These are phyloP conservation scores for Microsporum canis DNA, from an alignment of 2,329 filamentous ascomycete genomes.

Conservation along the genomic window DNA sequence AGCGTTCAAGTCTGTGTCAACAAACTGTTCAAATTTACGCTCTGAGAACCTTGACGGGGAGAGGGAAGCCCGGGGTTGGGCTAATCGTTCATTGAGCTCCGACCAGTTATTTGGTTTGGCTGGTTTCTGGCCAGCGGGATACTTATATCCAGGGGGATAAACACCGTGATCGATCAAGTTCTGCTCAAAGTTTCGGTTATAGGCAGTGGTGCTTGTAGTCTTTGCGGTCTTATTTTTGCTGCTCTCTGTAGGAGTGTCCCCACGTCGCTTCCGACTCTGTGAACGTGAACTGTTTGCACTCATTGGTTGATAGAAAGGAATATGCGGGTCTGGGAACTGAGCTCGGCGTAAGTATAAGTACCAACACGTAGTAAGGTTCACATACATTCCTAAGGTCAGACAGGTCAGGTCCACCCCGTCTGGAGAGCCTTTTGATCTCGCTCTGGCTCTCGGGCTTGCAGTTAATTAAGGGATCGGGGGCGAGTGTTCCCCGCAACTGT, in stretches of 20 bases:
- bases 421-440: conserved; percentile 8
- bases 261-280: background rate
- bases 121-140: conserved; percentile 17
- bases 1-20: conserved; percentile 18
- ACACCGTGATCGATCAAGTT: conserved; percentile 14
- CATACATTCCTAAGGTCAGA: conserved; percentile 13
- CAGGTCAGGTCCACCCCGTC: conserved; percentile 10
- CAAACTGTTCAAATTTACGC: conserved; percentile 21
- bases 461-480: background rate
- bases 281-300: background rate
- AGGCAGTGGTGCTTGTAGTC: conserved; percentile 12
- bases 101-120: conserved; percentile 23
- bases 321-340: background rate
- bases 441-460: background rate
- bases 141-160: conserved; percentile 20
- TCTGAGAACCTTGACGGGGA: conserved; percentile 27
- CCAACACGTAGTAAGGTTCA: background rate
- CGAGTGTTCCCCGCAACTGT: conserved; percentile 5
- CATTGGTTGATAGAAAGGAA: background rate
- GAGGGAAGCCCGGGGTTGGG: conserved; percentile 25
- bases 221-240: conserved; percentile 4
- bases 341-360: background rate
- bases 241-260: background rate
- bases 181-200: conserved; percentile 26
- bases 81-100: conserved; percentile 21